phyloP scores from a whole-genome alignment of 1,284 basidiomycete species.

The Limonomyces culmigenus region DNA sequence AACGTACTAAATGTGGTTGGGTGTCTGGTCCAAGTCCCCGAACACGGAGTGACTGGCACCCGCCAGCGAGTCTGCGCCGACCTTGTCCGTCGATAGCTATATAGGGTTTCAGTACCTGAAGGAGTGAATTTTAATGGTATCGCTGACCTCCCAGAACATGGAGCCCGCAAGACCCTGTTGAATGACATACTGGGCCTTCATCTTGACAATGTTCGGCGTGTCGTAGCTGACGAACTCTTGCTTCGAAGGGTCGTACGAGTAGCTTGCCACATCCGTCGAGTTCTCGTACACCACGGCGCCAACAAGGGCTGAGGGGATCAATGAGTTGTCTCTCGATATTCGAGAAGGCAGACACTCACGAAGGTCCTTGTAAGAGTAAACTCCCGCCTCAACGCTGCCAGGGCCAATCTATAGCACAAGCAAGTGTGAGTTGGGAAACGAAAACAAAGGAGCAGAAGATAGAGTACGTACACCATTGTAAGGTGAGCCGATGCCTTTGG shows the following conservation, averaged over 20 bases:
- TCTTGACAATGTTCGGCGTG: slow-evolving; percentile 48
- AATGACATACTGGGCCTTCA: slow-evolving; percentile 67
- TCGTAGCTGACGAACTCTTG: slow-evolving; percentile 69
- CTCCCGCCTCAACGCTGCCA: slow-evolving; percentile 50
- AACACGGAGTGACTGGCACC: slow-evolving; percentile 26
- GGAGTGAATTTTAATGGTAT: not conserved
- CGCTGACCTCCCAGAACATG: slow-evolving; percentile 67
- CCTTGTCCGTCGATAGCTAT: slow-evolving; percentile 49
- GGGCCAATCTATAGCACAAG: slow-evolving; percentile 42
- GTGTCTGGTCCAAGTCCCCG: slow-evolving; percentile 39
- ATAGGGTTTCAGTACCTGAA: slow-evolving; percentile 9
- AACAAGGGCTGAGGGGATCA: too few species aligned
- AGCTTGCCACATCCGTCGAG: slow-evolving; percentile 55
- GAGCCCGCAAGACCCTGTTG: slow-evolving; percentile 49
- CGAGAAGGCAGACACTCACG: slow-evolving; percentile 28
- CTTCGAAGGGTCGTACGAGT: slow-evolving; percentile 55
- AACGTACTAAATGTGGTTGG: slow-evolving; percentile 56
- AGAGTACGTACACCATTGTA: slow-evolving; percentile 45
- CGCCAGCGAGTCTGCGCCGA: slow-evolving; percentile 38
- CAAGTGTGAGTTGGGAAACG: not conserved
- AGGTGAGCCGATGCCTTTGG: slow-evolving; percentile 54
- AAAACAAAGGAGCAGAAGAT: not conserved
- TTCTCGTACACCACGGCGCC: slow-evolving; percentile 41
- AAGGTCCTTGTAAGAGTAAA: slow-evolving; percentile 64
- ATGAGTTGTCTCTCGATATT: too few species aligned